Conservation (phyloP, 306 rosid species). For the Acacia confusa region DNA sequence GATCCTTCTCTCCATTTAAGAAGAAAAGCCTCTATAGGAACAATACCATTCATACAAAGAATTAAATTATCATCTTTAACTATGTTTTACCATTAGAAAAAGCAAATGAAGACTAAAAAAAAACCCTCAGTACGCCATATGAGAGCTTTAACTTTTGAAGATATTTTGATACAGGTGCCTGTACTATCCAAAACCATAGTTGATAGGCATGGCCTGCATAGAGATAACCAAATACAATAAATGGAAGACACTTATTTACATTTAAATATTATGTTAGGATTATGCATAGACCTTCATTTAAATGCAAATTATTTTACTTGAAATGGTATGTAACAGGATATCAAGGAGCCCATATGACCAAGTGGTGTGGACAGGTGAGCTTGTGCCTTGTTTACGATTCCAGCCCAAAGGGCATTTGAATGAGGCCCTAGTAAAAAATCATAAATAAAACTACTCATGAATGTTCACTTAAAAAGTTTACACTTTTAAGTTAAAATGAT, state of each 20-base stretch:
- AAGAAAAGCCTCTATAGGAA: constrained; percentile 86
- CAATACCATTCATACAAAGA: constrained; percentile 22
- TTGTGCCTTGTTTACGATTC: neutral
- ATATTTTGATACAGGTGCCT: constrained; percentile 64
- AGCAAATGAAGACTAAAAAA: constrained; percentile 11
- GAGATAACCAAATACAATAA: constrained; percentile 27
- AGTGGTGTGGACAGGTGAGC: neutral
- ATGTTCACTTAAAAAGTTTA: neutral
- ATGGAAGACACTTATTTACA: constrained; percentile 20
- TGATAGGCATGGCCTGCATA: constrained; percentile 59
- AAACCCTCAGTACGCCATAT: constrained; percentile 88
- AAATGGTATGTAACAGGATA: neutral
- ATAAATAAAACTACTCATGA: neutral
- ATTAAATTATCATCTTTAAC: constrained; percentile 13
- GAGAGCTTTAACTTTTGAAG: constrained; percentile 68
- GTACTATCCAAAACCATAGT: constrained; percentile 53
- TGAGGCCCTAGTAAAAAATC: too few species aligned
- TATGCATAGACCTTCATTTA: neutral
- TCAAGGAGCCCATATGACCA: neutral
- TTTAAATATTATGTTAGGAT: neutral
- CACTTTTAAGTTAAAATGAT: neutral
- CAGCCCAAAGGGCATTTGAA: neutral
- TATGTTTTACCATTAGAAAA: constrained; percentile 11
- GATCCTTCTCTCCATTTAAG: constrained; percentile 87
- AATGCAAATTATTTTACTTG: neutral